A percentile compares a stretch with the other conserved stretches of the same genome.
These are phyloP conservation scores for Saccharomyces hybrid DNA, from an alignment of 1,139 yeast species.

Conservation along the genomic window DNA sequence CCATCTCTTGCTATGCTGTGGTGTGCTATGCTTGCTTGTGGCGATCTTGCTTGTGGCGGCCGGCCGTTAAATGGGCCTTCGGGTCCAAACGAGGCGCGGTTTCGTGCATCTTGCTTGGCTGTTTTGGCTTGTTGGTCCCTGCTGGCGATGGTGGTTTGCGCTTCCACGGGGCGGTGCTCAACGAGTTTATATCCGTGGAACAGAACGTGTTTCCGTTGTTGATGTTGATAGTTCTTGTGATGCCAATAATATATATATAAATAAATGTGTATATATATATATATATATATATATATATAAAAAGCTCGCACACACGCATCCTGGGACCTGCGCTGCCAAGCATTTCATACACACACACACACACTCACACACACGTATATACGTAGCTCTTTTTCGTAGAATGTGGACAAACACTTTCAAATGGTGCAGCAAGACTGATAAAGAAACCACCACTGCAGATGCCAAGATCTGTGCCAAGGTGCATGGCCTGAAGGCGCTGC, in stretches of 20 bases:
- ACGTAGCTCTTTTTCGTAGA: background rate
- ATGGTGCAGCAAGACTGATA: slow-evolving; percentile 5
- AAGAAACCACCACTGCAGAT: background rate
- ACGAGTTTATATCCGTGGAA: background rate
- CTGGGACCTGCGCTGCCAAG: background rate
- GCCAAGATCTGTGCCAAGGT: slow-evolving; percentile 7
- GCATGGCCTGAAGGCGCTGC: slow-evolving; percentile 9
- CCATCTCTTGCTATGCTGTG: background rate
- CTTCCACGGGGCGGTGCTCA: background rate
- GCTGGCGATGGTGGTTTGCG: background rate
- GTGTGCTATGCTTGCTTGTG: background rate
- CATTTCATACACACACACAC: background rate
- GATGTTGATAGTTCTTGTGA: background rate
- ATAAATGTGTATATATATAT: no score
- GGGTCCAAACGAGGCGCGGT: slow-evolving; percentile 1
- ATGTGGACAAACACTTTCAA: background rate
- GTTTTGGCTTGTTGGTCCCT: background rate
- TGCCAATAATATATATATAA: background rate
- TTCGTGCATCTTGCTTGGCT: background rate
- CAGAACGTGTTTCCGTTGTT: background rate
- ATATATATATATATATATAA: background rate
- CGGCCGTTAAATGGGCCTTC: slow-evolving; percentile 1
- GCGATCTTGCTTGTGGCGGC: background rate
- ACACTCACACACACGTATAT: background rate
- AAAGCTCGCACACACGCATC: background rate